Evolutionary conservation across 2,329 filamentous ascomycete genomes (phyloP).

Genomic region (Fusarium lyarnte): DNA sequence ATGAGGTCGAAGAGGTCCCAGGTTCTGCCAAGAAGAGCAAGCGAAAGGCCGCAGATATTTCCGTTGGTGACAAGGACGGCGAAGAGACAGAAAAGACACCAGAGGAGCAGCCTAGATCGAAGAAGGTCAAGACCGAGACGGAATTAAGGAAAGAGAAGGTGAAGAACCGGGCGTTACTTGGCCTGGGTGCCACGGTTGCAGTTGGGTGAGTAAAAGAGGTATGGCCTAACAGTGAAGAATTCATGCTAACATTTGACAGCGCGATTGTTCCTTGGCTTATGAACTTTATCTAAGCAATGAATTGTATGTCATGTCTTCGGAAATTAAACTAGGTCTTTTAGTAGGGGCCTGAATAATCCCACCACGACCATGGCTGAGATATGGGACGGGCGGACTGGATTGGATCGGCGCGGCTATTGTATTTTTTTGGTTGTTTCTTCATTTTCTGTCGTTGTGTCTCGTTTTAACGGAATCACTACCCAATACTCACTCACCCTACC

Average conservation of each 20-base stretch:
- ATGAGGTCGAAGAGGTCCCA: conserved; percentile 48
- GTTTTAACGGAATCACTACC: conserved; percentile 34
- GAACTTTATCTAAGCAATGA: conserved; percentile 57
- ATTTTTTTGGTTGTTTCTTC: conserved; percentile 31
- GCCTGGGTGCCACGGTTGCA: conserved; percentile 85
- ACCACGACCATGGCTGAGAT: conserved; percentile 36
- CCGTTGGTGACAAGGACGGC: conserved; percentile 68
- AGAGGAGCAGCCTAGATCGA: conserved; percentile 64
- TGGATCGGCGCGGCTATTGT: conserved; percentile 44
- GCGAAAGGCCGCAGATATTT: conserved; percentile 78
- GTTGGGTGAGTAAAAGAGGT: conserved; percentile 77
- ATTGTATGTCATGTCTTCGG: conserved; percentile 37
- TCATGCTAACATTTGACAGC: conserved; percentile 42
- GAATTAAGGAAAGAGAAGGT: conserved; percentile 88
- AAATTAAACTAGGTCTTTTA: conserved; percentile 12
- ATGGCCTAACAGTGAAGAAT: background rate
- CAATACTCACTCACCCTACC: conserved; percentile 12
- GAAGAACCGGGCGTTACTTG: conserved; percentile 84
- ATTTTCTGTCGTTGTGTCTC: conserved; percentile 29
- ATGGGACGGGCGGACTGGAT: conserved; percentile 41
- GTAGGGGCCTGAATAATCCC: conserved; percentile 16
- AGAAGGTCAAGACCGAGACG: conserved; percentile 83
- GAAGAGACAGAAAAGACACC: conserved; percentile 42
- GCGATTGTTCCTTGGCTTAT: conserved; percentile 63
- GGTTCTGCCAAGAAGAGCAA: conserved; percentile 66